A percentile compares a stretch with the other conserved stretches of the same genome.
Evolutionary conservation across 2,329 filamentous ascomycete genomes (phyloP).

Genomic region (Monosporascus sp.): DNA sequence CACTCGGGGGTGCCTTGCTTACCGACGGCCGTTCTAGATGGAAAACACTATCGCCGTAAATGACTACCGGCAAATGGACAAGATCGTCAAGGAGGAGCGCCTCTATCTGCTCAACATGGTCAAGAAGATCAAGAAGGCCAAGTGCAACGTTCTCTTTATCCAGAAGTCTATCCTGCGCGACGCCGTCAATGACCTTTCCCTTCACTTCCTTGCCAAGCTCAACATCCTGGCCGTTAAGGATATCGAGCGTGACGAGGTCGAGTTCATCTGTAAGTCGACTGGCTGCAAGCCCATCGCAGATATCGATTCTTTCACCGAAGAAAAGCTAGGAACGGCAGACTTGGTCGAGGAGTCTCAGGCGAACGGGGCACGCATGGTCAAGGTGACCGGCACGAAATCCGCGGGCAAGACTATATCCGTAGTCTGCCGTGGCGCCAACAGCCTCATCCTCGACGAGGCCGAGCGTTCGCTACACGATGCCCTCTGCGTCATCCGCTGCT

Average conservation of each 20-base stretch:
- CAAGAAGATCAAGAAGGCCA: constrained; percentile 99
- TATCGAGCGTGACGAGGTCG: constrained; percentile 96
- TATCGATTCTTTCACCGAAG: constrained; percentile 96
- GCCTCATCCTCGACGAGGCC: constrained; percentile 90
- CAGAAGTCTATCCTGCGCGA: constrained; percentile 98
- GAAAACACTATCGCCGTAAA: constrained; percentile 99
- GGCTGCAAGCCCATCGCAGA: constrained; percentile 99
- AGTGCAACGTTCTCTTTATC: constrained; percentile 97
- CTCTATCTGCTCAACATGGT: constrained; percentile 97
- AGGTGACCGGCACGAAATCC: constrained; percentile 85
- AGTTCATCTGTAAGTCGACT: constrained; percentile 98
- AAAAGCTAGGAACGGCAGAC: constrained; percentile 92
- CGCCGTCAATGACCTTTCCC: constrained; percentile 92
- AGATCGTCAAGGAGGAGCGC: constrained; percentile 98
- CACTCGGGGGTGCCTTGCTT: not conserved
- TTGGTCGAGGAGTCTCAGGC: constrained; percentile 88
- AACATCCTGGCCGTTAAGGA: constrained; percentile 96
- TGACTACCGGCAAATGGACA: constrained; percentile 99
- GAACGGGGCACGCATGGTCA: constrained; percentile 86
- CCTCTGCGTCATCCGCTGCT: constrained; percentile 91
- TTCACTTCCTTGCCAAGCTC: constrained; percentile 96
- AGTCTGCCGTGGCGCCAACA: constrained; percentile 90
- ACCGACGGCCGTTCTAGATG: constrained; percentile 55
- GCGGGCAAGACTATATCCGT: constrained; percentile 88
- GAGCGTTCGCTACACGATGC: constrained; percentile 96